Base-by-base conservation (phyloP, 2,329 filamentous ascomycete species). In the Penicillium janthinellum region DNA sequence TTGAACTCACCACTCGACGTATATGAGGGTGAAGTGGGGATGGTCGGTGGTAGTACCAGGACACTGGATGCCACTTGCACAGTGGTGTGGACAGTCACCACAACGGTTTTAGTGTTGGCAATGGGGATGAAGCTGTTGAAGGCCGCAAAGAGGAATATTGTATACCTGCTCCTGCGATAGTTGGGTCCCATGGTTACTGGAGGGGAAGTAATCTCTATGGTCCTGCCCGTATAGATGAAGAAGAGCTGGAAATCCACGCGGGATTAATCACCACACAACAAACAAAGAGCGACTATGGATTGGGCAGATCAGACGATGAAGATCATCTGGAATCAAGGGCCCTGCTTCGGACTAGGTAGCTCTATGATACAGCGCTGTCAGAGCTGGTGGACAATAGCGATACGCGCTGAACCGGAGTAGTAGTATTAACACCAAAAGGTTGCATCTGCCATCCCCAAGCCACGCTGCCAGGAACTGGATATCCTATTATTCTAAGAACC, bases 1-100 rank as follows among this genome's bases (percentile, higher is more conserved):
- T 77, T 64, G 72, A 85, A 84, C 3, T 69, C 63, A 1, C 65
- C 41, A 5, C 72, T 68, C n/a, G 75, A 69, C 1, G 78, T 80
- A 62, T 83, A 84, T n/a, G 76, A 75, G 0, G 74, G 59, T 1
- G 74, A 69, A 20, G 67, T 62, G 1, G 73, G 68, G 6, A 65
- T 58, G 5, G 71, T 71, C 17, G 69, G 64, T 6, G 69, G 66
- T 17, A 55, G 58, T 20, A 53, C 42, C 20, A 20, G 20, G 10
- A 70, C 58, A 20, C 63, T 68, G 10, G 20, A 14, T 51, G 57
- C 66, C 11, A 62, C 54, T 57, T 66, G 51, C 5, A 59, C 42
- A 14, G 59, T 62, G 25, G 56, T 55, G n/a, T 53, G 41, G 3
- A 55, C 49, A 3, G 55, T 64, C n/a, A 65, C 54, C 17, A 53